Base-by-base conservation (phyloP, 768 basidiomycete species). In the Lactarius akahatsu region DNA sequence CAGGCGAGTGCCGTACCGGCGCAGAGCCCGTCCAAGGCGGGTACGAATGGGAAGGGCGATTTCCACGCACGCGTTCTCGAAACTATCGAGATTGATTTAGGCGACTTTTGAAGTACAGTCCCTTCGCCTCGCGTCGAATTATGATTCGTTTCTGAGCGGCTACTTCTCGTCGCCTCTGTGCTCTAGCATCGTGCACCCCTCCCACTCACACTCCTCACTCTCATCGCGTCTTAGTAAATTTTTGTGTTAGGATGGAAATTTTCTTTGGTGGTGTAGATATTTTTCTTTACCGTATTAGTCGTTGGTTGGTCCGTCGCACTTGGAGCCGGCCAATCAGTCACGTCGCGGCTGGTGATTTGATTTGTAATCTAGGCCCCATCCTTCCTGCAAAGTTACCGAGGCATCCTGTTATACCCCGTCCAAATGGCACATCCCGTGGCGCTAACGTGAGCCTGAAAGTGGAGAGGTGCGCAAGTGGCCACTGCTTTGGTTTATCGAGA, bases 51-150 rank as follows among this genome's bases (percentile, higher is more conserved):
- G 65, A 82, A 82, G 72, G 77, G 78, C 23, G 79, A 81, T 40
- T 80, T 88, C 61, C 86, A 87, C 72, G 79, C 83, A 6, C 78
- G 82, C 23, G 74, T 91, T 45, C 82, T 89, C 69, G 86, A 88
- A 57, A 81, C 81, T 34, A 81, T 92, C 70, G 90, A 92, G 69
- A 81, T 92, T 66, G 90, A 92, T 74, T 78, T 92, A 55, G 90
- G 90, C 59, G 90, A 92, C 76, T 92, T 92, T 75, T 92, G 62
- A 63, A 55, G 40, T 58, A 23, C 50, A 1, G 16, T 16, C 10
- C 28, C 10, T 40, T 20, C 15, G 18, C 26, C 8, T 32, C 18
- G 15, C 18, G 4, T 41, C n/a, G 16, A 28, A 18, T 34, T 36
- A 26, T 52, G 18, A 11, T 57, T 61, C 54, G 36, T 57, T 43